Base-by-base conservation (phyloP, 2,329 filamentous ascomycete species). In the Aspergillus novoparasiticus region DNA sequence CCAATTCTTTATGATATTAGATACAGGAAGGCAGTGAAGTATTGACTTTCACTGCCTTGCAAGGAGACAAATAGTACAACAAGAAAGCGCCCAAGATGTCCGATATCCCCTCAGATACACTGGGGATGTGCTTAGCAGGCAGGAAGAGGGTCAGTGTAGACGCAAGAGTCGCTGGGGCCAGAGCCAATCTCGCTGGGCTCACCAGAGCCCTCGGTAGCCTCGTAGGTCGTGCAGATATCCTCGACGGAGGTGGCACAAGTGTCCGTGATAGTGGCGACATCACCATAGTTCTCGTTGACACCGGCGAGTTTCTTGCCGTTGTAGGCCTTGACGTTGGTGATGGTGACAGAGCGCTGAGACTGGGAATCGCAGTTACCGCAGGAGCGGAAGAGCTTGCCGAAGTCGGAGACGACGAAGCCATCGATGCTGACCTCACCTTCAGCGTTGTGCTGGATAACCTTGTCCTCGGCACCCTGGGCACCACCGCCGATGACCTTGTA, bases 381-480 rank as follows among this genome's bases (percentile, higher is more conserved):
- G 54, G 77, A 76, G 63, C 82, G 80, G 75, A 82, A 83, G 55
- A 83, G 68, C 72, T 80, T 80, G 64, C 78, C 78, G 51, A 78
- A 75, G 70, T 80, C 73, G 51, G 75, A 72, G 34, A 76, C 75
- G 36, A 74, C 76, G 69, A 79, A 81, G 65, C 76, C 76, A 54
- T 77, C 74, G 60, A 79, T 67, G 60, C 56, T 70, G 59, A 74
- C 69, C 21, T 70, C 74, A 41, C 74, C 75, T 28, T 64, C 68
- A 50, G 73, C 73, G 64, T 78, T 78, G 69, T 75, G 73, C 64
- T 76, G 75, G 61, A 76, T 69, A 55, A 77, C 74, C 64, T 77
- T 76, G 69, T 77, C 75, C 5, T 71, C 67, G 48, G 74, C 74
- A 59, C 71, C 70, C 50, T 70, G 65, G 43, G 75, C 75, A 53